Evolutionary conservation across 495 filamentous ascomycete species (phyloP), one percentile per base, ranked within the genome.

Genomic region (Penicillium canescens): DNA sequence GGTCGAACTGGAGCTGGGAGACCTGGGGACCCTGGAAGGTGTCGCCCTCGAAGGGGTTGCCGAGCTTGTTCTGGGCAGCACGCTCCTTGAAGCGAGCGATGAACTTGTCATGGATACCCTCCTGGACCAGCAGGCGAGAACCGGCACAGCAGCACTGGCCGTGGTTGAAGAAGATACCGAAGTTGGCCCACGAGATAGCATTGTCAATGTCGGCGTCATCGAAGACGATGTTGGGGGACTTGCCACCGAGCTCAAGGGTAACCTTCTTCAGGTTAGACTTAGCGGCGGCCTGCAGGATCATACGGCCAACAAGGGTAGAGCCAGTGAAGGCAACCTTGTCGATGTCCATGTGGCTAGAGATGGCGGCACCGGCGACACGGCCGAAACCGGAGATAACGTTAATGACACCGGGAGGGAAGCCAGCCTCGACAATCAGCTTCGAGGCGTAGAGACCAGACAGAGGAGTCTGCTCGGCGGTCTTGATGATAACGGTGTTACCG

Each of bases 241-340:
- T 98, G 76, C 93, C 93, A 71, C 93, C 93, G 48, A 98, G 87
- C 77, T 98, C 93, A 31, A 98, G 84, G n/a, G 93, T 98, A 44
- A 97, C 94, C 86, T 96, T 96, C 88, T 98, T 98, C 71, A 98
- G 68, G 82, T 98, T 98, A 67, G 89, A 94, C 69, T 86, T 78
- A 42, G 94, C 94, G 11, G 94, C 92, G 26, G 93, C 91, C 84
- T 97, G 96, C 84, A 98, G 91, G 82, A 98, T 90, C 60, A 80
- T 80, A 61, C 94, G 91, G 61, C 94, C 94, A 53, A 96, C 88
- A 46, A 88, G 62, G 61, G 94, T 98, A 16, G 91, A 96, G 56
- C 94, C 94, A 56, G 94, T 98, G 82, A 98, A 98, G 66, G 94
- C 94, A 59, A 98, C 78, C 86, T 98, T 98, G 83, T 98, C 92